These are phyloP conservation scores for Alternaria metachromatica DNA, from an alignment of 2,329 filamentous ascomycete species.

Conservation along the genomic window DNA sequence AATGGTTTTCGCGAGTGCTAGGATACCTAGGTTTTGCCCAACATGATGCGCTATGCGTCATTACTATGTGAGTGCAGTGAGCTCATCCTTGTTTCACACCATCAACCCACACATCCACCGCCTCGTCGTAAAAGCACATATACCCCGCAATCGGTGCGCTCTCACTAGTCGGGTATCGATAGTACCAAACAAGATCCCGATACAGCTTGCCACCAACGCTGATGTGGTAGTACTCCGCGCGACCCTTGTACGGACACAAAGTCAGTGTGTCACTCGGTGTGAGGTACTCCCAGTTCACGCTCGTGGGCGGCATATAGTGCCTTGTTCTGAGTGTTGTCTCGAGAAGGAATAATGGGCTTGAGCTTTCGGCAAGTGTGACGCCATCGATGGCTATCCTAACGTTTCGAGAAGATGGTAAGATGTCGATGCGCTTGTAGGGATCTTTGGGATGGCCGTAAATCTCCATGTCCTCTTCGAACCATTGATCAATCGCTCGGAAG, in stretches of 20 bases:
- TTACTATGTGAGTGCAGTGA: too few species aligned
- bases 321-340: conserved; percentile 67
- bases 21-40: too few species aligned
- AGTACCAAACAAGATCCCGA: conserved; percentile 68
- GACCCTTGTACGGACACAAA: conserved; percentile 71
- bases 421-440: conserved; percentile 70
- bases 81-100: too few species aligned
- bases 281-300: conserved; percentile 57
- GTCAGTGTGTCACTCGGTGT: conserved; percentile 61
- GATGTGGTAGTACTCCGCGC: conserved; percentile 67
- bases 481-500: conserved; percentile 49
- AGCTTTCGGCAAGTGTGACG: conserved; percentile 53
- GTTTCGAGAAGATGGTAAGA: conserved; percentile 61
- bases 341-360: conserved; percentile 59
- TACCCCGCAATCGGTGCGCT: conserved; percentile 62
- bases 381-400: conserved; percentile 61
- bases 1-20: too few species aligned
- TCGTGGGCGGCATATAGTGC: conserved; percentile 65
- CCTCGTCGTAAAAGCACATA: conserved; percentile 73
- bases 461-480: conserved; percentile 66
- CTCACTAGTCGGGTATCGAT: conserved; percentile 64
- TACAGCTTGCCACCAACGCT: conserved; percentile 54
- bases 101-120: conserved; percentile 67
- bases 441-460: conserved; percentile 71
- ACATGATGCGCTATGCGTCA: too few species aligned